Base-by-base conservation (phyloP, 2,329 filamentous ascomycete genomes). In the Akanthomyces dipterigenus region DNA sequence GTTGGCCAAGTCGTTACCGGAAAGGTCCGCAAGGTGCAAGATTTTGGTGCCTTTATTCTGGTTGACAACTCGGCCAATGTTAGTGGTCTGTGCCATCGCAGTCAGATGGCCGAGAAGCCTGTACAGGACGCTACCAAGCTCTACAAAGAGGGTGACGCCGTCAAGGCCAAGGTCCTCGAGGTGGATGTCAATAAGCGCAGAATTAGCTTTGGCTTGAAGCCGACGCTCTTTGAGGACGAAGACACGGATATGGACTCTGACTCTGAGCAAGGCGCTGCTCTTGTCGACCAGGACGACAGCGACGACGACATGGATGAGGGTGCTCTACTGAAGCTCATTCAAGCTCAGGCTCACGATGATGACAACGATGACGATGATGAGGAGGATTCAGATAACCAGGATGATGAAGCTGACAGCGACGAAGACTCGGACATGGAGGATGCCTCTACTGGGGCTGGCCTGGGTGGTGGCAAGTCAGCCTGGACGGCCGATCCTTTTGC, bases 21-120 rank as follows among this genome's bases (percentile, higher is more conserved):
- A 54, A 96, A 91, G 71, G 86, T 99, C 61, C 88, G 93, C 68
- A 96, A 96, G 75, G 92, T 98, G 2, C 91, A 96, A 70, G 90
- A 96, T 36, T 99, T 93, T 72, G 95, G 95, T 65, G 93, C 93
- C 5, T 99, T 99, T 73, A 89, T 99, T 67, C 85, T 96, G 48
- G 80, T 99, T 22, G 91, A 97, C 72, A 87, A 89, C 63, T 96
- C 93, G 5, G 82, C 85, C 60, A 96, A 96, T 67, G 86, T 99
- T 64, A 96, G 93, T 67, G 95, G 95, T 64, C 82, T 99, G 11
- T 98, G 93, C 73, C 95, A 99, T 73, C 86, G 90, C 64, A 93
- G 87, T 65, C 88, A 99, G 72, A 92, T 99, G 82, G 93, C 95
- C 0, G 91, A 96, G 66, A 87, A 88, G 67, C 78, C 82, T 5